Base-by-base conservation (phyloP, 805 yeast genomes). In the Ogataea wickerhamii region DNA sequence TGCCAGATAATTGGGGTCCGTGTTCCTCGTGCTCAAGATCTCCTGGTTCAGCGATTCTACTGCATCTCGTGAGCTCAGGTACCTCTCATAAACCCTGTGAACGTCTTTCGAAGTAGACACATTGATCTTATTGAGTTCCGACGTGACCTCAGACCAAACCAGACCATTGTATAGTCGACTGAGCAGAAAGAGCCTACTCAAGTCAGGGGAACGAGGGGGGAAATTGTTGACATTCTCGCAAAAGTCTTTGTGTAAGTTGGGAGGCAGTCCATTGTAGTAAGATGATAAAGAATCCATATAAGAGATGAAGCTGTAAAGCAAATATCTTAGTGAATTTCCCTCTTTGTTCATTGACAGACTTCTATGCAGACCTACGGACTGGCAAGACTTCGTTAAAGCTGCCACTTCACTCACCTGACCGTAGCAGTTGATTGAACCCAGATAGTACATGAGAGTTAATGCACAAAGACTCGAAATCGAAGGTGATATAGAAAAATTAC, bases 241-340 rank as follows among this genome's bases (percentile, higher is more conserved):
- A 27, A 37, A 36, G n/a, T 45, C 45, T 13, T 30, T 26, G 17
- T 42, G 38, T 28, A 51, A 41, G 25, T 39, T 44, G 7, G 53
- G 50, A 4, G 55, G 52, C 8, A 51, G 36, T 4, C 57, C 57
- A 17, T 43, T 41, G 32, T 45, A 52, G 27, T 49, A 52, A 6
- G 56, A 41, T 2, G 45, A 27, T n/a, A 52, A 27, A 3, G 52
- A 41, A 38, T 52, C 56, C 23, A 52, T 21, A 32, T 45, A 48
- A 35, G 47, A 41, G 16, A 52, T 44, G 38, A 47, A 51, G 18
- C 47, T 49, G 31, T 52, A 52, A 4, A 51, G 41, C 13, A 47
- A 24, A 28, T 44, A 45, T 30, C 52, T 40, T 19, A 43, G 29
- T 13, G 54, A 49, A 18, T 29, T 36, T 18, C 33, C 31, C 4